Conservation (phyloP, 805 yeast genomes). For the Starmerella stigmatis region DNA sequence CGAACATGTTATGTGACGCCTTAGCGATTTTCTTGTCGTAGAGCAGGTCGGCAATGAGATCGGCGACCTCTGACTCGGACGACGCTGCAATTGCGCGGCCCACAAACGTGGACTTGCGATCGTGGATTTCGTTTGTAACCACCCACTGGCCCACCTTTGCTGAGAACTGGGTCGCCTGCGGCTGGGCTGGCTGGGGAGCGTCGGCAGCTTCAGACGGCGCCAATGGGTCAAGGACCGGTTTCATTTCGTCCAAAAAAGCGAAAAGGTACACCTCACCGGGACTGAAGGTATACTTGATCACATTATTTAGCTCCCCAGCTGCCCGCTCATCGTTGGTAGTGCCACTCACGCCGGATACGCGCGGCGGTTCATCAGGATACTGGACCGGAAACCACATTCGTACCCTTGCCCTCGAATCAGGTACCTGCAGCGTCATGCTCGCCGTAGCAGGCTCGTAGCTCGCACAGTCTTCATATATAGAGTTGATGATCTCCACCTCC, state of each 20-base stretch:
- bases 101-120: constrained; percentile 75
- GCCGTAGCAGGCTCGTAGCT: not conserved
- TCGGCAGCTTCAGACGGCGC: not conserved
- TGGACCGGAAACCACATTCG: constrained; percentile 58
- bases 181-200: constrained; percentile 19
- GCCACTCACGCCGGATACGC: constrained; percentile 45
- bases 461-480: constrained; percentile 67
- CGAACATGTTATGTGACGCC: constrained; percentile 73
- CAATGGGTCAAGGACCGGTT: constrained; percentile 25
- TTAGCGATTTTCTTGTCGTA: constrained; percentile 55
- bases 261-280: constrained; percentile 67
- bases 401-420: constrained; percentile 49
- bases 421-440: constrained; percentile 31
- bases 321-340: constrained; percentile 39
- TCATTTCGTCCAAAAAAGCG: constrained; percentile 52
- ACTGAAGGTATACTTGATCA: constrained; percentile 43
- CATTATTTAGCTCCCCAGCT: constrained; percentile 39
- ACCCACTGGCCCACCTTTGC: constrained; percentile 54
- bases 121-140: constrained; percentile 64
- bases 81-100: constrained; percentile 58
- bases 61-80: constrained; percentile 58
- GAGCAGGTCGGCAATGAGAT: constrained; percentile 41
- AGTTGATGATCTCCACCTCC: constrained; percentile 73
- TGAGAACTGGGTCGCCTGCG: constrained; percentile 6
- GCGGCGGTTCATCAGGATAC: constrained; percentile 63